These are phyloP conservation scores for Basipetospora sp. DNA, from an alignment of 2,329 filamentous ascomycete genomes.

Conservation along the genomic window DNA sequence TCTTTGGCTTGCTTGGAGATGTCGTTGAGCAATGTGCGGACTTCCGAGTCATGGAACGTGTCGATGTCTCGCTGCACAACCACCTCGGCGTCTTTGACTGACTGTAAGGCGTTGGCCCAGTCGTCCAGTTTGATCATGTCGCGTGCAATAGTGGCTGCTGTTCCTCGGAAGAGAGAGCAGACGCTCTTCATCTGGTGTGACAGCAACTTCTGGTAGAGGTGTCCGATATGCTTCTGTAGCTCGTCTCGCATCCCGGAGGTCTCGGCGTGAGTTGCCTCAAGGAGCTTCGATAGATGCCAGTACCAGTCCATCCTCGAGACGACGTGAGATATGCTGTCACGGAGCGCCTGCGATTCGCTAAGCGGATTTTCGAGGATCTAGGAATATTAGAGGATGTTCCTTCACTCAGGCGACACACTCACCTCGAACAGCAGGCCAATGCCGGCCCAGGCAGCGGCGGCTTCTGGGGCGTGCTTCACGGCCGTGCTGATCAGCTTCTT, in stretches of 20 bases:
- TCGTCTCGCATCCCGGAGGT: conserved; percentile 8
- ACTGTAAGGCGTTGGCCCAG: conserved; percentile 1
- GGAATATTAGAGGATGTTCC: conserved; percentile 6
- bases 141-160: conserved; percentile 14
- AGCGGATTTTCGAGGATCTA: conserved; percentile 19
- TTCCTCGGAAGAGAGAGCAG: conserved; percentile 20
- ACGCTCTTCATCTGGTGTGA: conserved; percentile 26
- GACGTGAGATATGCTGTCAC: conserved; percentile 20
- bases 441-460: conserved; percentile 23
- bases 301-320: conserved; percentile 25
- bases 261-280: conserved; percentile 10
- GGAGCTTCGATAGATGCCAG: conserved; percentile 15
- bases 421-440: conserved; percentile 22
- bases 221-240: conserved; percentile 13
- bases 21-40: neutral
- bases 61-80: conserved; percentile 2
- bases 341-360: conserved; percentile 15
- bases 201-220: conserved; percentile 25
- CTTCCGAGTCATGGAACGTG: neutral
- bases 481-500: conserved; percentile 12
- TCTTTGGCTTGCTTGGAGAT: neutral
- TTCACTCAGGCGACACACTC: conserved; percentile 2
- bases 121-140: conserved; percentile 17
- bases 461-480: conserved; percentile 17
- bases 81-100: neutral